Base-by-base conservation (phyloP, 805 yeast genomes). In the Starmera dryadoides region DNA sequence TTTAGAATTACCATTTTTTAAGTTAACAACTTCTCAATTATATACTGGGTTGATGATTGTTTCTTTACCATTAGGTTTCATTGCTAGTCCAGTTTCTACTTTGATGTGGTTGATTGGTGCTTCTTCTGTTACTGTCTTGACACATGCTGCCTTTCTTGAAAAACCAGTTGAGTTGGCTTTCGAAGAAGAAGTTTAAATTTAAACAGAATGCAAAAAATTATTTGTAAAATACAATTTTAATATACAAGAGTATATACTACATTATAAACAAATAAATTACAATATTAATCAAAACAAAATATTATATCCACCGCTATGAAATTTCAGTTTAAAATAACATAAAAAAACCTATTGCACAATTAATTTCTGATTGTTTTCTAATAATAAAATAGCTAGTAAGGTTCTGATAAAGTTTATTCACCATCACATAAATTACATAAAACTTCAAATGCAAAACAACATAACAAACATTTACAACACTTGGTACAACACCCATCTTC, bases 141-240 rank as follows among this genome's bases (percentile, higher is more conserved):
- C 87, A 3, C 98, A 93, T 62, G 98, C 97, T 34, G 70, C 89
- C 3, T 68, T 91, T 46, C 71, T 93, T 76, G 98, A 93, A 58
- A 93, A 91, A 65, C 98, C 98, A 17, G 81, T 89, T 44, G 98
- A 93, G 66, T 80, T 91, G 30, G 89, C 91, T 16, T 93, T 91
- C 57, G 93, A 88, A 56, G 96, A 87, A 58, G 86, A 83, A n/a
- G 19, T 25, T n/a, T 25, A 25, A 25, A 25, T 12, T 11, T n/a
- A 25, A 12, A 5, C 9, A 42, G 42, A 21, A 9, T 21, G 23
- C n/a, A n/a, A n/a, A n/a, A n/a, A n/a, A n/a, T n/a, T n/a, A n/a
- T n/a, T n/a, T n/a, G n/a, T n/a, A n/a, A n/a, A n/a, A n/a, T n/a
- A n/a, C n/a, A n/a, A 6, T 6, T 12, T 15, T 9, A 11, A 6